Evolutionary conservation across 169 alveolate species (phyloP).

Genomic region (Eimeria praecox): DNA sequence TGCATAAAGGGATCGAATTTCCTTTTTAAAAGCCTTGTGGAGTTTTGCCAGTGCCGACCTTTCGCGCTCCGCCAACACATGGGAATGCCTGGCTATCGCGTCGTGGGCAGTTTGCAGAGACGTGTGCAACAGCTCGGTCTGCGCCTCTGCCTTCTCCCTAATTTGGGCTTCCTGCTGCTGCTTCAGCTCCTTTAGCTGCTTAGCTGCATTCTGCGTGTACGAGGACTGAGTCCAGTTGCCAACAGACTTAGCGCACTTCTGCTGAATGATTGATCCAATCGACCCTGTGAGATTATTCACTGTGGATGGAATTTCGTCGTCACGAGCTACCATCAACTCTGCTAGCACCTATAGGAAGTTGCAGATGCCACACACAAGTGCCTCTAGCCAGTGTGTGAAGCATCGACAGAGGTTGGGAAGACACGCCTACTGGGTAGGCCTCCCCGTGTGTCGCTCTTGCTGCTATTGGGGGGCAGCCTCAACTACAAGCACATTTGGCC

Average conservation of each 20-base stretch:
- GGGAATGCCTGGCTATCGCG: slow-evolving; percentile 53
- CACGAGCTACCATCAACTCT: slow-evolving; percentile 60
- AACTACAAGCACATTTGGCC: not conserved
- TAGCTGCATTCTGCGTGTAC: slow-evolving; percentile 9
- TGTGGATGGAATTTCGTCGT: slow-evolving; percentile 37
- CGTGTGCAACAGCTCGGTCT: slow-evolving; percentile 55
- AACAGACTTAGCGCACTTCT: slow-evolving; percentile 26
- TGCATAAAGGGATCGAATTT: slow-evolving; percentile 27
- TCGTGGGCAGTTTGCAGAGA: slow-evolving; percentile 54
- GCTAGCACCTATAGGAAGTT: slow-evolving; percentile 30
- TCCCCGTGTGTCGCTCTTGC: not conserved
- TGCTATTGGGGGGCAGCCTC: not conserved
- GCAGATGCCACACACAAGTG: not conserved
- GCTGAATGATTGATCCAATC: slow-evolving; percentile 41
- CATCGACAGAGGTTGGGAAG: not conserved
- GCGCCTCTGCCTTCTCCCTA: slow-evolving; percentile 32
- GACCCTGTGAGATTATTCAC: slow-evolving; percentile 72
- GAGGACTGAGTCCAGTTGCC: slow-evolving; percentile 58
- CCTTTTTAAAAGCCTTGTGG: slow-evolving; percentile 57
- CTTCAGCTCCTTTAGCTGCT: slow-evolving; percentile 52
- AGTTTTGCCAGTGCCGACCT: slow-evolving; percentile 42
- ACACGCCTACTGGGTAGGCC: not conserved
- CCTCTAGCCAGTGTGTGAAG: not conserved
- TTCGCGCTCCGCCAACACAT: slow-evolving; percentile 59
- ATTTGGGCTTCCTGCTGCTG: slow-evolving; percentile 63